Conservation (phyloP, 805 yeast species). For the fission yeast (Schizosaccharomyces pombe) region DNA sequence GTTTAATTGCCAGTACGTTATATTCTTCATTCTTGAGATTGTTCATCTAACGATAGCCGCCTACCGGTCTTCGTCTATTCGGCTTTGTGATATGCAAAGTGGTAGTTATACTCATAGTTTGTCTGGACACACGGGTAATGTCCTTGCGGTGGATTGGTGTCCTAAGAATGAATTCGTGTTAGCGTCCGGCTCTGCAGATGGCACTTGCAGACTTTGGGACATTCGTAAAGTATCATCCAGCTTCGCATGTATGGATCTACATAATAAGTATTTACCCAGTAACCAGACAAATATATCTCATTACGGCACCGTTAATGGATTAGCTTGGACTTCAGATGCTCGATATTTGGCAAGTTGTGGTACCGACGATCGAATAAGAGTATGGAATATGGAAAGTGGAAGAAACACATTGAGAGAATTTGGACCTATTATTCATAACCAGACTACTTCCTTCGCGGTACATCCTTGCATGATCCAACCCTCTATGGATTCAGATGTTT, state of each 20-base stretch:
- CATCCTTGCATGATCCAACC: not conserved
- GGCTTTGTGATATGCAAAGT: slow-evolving; percentile 40
- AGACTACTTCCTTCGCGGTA: not conserved
- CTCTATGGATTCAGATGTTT: not conserved
- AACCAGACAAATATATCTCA: slow-evolving; percentile 23
- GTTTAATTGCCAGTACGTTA: slow-evolving; percentile 27
- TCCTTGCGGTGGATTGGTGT: slow-evolving; percentile 47
- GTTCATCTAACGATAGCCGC: not conserved
- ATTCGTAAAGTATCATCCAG: slow-evolving; percentile 45
- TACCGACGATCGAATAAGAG: slow-evolving; percentile 52
- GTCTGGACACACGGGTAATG: slow-evolving; percentile 33
- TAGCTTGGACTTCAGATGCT: slow-evolving; percentile 52
- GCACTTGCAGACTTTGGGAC: slow-evolving; percentile 71
- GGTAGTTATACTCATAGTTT: slow-evolving; percentile 52
- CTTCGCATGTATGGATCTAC: slow-evolving; percentile 37
- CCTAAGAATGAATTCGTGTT: slow-evolving; percentile 37
- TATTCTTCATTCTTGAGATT: not conserved
- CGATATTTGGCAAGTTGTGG: slow-evolving; percentile 42
- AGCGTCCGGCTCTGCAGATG: slow-evolving; percentile 64
- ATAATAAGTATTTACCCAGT: slow-evolving; percentile 9
- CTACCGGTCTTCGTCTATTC: slow-evolving; percentile 25
- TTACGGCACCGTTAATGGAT: slow-evolving; percentile 52
- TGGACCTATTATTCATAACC: slow-evolving; percentile 56
- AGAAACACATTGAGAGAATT: slow-evolving; percentile 44
- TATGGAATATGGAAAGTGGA: slow-evolving; percentile 39